Conservation (phyloP, 202 grass and related monocot genomes). For the Setaria italica region DNA sequence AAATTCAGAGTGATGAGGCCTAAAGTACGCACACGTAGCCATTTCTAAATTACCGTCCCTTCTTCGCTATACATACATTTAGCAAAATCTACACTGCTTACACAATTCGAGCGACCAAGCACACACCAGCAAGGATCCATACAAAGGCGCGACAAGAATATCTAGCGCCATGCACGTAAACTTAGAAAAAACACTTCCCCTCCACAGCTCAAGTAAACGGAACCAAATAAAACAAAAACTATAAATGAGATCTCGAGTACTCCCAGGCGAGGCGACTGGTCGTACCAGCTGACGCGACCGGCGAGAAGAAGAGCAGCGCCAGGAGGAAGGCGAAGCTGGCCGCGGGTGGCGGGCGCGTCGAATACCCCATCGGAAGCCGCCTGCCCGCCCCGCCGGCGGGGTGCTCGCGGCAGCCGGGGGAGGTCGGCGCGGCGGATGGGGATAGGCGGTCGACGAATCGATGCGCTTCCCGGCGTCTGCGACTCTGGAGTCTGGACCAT, state of each 20-base stretch:
- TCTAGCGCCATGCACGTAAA: not conserved
- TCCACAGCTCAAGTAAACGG: not conserved
- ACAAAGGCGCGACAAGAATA: conserved; percentile 15
- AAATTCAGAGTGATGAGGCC: not conserved
- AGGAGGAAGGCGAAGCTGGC: not conserved
- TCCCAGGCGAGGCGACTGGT: not conserved
- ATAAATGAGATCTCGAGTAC: conserved; percentile 10
- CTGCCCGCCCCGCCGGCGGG: conserved; percentile 21
- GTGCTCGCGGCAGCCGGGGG: not conserved
- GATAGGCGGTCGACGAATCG: conserved; percentile 17
- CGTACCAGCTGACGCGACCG: conserved; percentile 50
- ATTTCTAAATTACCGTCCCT: not conserved
- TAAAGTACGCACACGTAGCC: not conserved
- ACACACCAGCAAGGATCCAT: conserved; percentile 17
- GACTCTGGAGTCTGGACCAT: not conserved
- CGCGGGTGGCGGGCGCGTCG: not conserved
- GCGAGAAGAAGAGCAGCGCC: conserved; percentile 29
- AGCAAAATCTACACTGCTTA: conserved; percentile 22
- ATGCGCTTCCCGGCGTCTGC: conserved; percentile 8
- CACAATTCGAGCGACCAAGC: not conserved
- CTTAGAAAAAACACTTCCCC: not conserved
- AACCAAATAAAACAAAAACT: conserved; percentile 15
- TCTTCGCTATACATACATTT: not conserved
- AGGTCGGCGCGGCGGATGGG: not conserved
- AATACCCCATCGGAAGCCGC: conserved; percentile 31